A percentile compares a stretch with the other conserved stretches of the same genome.
These are phyloP conservation scores for Trypanosomatidae sp. DNA, from an alignment of 208 protist species.

Conservation along the genomic window DNA sequence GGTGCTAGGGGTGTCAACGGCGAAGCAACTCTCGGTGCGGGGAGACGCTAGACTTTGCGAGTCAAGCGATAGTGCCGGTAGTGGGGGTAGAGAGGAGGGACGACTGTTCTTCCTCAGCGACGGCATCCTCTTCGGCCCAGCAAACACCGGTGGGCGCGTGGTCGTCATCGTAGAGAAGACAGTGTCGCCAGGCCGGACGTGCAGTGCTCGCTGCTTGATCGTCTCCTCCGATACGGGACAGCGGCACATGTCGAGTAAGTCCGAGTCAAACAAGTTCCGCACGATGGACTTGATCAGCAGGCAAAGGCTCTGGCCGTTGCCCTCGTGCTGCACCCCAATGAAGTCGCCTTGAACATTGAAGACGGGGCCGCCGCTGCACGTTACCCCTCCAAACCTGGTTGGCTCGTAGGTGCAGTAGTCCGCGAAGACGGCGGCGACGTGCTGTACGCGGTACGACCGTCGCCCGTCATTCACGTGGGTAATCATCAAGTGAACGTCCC, in stretches of 20 bases:
- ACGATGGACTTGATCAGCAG: conserved; percentile 73
- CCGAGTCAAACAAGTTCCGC: conserved; percentile 64
- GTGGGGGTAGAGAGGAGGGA: neutral
- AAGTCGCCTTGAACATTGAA: conserved; percentile 82
- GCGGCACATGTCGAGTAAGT: conserved; percentile 68
- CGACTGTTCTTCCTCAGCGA: neutral
- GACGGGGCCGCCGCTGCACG: conserved; percentile 77
- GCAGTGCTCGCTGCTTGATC: conserved; percentile 19
- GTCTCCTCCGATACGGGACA: conserved; percentile 56
- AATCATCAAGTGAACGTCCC: conserved; percentile 81
- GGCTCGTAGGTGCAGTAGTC: conserved; percentile 79
- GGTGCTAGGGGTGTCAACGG: neutral
- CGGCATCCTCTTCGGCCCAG: neutral
- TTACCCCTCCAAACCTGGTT: conserved; percentile 27
- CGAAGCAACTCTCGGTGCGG: neutral
- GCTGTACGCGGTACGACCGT: conserved; percentile 64
- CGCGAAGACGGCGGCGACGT: conserved; percentile 50
- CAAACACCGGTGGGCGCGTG: neutral
- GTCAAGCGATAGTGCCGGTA: neutral
- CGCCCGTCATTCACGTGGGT: conserved; percentile 51
- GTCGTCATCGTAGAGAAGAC: neutral
- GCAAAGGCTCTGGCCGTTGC: conserved; percentile 49
- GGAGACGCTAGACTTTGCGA: neutral
- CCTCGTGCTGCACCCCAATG: conserved; percentile 82
- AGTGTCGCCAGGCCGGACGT: neutral